A percentile compares a stretch with the other conserved stretches of the same genome.
These are phyloP conservation scores for Aegilops longissima DNA, from an alignment of 176 grass and related monocot species.

Conservation along the genomic window DNA sequence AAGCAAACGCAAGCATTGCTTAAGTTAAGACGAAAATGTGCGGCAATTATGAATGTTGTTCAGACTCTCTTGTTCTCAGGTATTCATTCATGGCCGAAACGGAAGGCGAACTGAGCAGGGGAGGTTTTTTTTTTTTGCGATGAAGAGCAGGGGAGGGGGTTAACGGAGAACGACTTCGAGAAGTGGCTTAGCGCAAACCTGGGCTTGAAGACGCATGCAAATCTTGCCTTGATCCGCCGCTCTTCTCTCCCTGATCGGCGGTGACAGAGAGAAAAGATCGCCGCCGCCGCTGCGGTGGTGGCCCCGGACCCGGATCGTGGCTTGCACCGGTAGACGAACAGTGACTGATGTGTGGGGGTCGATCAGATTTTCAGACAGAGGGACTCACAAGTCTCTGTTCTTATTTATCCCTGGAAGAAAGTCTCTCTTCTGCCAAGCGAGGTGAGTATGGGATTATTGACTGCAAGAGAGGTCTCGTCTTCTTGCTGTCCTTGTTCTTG, in stretches of 20 bases:
- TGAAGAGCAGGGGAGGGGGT: too few relatives aligned
- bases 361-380: background rate
- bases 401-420: background rate
- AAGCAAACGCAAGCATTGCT: too few relatives aligned
- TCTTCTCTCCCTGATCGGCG: background rate
- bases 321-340: background rate
- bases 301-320: too few relatives aligned
- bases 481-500: background rate
- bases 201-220: background rate
- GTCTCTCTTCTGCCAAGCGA: background rate
- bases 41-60: background rate
- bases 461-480: background rate
- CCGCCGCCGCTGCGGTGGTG: background rate
- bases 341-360: background rate
- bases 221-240: background rate
- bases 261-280: background rate
- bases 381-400: background rate
- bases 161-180: background rate
- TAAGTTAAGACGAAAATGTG: background rate
- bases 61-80: too few relatives aligned
- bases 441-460: background rate
- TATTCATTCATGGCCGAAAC: background rate
- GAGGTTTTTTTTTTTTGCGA: too few relatives aligned
- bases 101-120: background rate
- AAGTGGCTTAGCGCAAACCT: slow-evolving; percentile 9